Evolutionary conservation across 1,284 basidiomycete genomes (phyloP).

Genomic region (Moesziomyces antarcticus): DNA sequence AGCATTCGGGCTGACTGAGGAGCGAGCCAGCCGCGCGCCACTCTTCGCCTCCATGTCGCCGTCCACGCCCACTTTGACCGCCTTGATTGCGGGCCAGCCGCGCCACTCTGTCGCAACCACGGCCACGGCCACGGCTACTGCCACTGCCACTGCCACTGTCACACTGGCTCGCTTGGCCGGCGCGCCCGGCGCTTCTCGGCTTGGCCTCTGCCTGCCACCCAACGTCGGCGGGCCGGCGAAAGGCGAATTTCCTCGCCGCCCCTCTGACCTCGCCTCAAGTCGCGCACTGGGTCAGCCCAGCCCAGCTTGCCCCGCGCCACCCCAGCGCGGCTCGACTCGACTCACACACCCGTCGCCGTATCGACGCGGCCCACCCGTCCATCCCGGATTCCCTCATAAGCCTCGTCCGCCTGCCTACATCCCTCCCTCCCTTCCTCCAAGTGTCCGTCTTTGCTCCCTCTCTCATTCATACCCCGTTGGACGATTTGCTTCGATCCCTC

Average conservation of each 20-base stretch:
- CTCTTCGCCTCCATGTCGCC: conserved; percentile 1
- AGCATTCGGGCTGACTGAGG: not conserved
- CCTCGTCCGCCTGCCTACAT: not conserved
- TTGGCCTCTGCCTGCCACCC: not conserved
- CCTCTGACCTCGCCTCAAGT: too few relatives aligned
- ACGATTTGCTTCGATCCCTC: not conserved
- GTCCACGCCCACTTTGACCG: not conserved
- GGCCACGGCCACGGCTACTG: too few relatives aligned
- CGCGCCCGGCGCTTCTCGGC: not conserved
- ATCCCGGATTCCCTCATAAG: conserved; percentile 22
- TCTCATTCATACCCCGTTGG: conserved; percentile 17
- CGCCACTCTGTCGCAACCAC: too few relatives aligned
- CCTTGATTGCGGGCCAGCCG: too few relatives aligned
- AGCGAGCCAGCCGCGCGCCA: conserved; percentile 3
- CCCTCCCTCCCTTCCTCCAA: not conserved
- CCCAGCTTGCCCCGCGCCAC: not conserved
- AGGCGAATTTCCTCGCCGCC: not conserved
- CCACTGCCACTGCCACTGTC: conserved; percentile 1
- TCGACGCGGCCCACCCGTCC: conserved; percentile 16
- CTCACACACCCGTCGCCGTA: conserved; percentile 14
- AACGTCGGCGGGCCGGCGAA: not conserved
- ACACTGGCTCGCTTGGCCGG: conserved; percentile 2
- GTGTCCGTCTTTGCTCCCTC: conserved; percentile 12
- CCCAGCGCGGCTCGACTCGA: not conserved
- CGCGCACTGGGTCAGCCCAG: too few relatives aligned